Base-by-base conservation (phyloP, 257 asterid genomes). In the Leonotis leonurus region DNA sequence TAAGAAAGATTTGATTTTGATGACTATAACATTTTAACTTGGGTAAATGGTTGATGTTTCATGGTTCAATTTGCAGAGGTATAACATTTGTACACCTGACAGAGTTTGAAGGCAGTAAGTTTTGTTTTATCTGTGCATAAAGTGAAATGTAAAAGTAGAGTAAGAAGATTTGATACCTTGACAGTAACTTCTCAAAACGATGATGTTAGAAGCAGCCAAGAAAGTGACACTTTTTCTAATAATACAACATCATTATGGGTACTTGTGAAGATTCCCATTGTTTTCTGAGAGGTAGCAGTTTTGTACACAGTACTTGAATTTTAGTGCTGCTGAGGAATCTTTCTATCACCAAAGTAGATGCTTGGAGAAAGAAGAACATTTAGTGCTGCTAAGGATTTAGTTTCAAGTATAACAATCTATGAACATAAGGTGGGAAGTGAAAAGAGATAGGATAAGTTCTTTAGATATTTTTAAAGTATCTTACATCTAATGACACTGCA, bases 251-350 rank as follows among this genome's bases (percentile, higher is more conserved):
- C 62, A 20, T 40, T 64, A 8, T 71, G 30, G 76, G 68, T 58
- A 65, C 72, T 65, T 71, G 76, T 40, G 68, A 49, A 71, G 71
- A 65, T 64, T 58, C 66, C 68, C 57, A 57, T 71, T 49, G 44
- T 71, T 57, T 57, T 64, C 68, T 50, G 71, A 58, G 60, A 66
- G 50, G 12, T 54, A 64, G 63, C 68, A 60, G 53, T 13, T 5
- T 37, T 69, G 68, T 51, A 40, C 29, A 69, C 35, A 50, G 57
- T 58, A 55, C 70, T 45, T 53, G 53, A 45, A 54, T 56, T 62
- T 51, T 55, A 62, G 16, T 45, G 54, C 60, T 39, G 52, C n/a
- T n/a, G 29, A 64, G 67, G 75, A 70, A 70, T 70, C 70, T 70
- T 56, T 70, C 61, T 67, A 22, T 64, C 64, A 58, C 17, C 37